A percentile compares a stretch with the other conserved stretches of the same genome.
phyloP scores from a whole-genome alignment of 2,329 filamentous ascomycete species.

The Acrodontium crateriforme region DNA sequence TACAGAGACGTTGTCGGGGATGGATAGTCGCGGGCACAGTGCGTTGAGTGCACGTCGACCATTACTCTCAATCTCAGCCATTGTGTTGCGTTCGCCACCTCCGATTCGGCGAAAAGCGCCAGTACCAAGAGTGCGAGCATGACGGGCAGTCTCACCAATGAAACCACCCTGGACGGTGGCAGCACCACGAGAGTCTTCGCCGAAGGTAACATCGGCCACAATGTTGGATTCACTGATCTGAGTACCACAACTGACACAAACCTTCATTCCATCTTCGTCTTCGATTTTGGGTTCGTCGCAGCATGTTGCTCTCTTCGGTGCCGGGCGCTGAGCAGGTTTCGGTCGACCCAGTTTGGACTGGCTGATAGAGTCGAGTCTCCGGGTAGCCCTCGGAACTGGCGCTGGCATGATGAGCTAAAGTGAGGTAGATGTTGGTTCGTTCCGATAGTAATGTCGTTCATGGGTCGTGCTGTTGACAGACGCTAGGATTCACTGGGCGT shows the following conservation, averaged over 20 bases:
- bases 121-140: constrained; percentile 48
- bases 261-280: constrained; percentile 28
- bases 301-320: constrained; percentile 8
- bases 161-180: constrained; percentile 85
- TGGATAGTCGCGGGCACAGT: constrained; percentile 25
- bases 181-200: constrained; percentile 71
- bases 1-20: constrained; percentile 23
- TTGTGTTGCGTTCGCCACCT: constrained; percentile 34
- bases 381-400: background rate
- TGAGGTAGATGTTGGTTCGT: too few relatives aligned
- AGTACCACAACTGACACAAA: constrained; percentile 74
- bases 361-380: constrained; percentile 4
- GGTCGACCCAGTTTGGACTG: constrained; percentile 1
- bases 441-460: too few relatives aligned
- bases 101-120: constrained; percentile 31
- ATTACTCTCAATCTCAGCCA: constrained; percentile 40
- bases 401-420: constrained; percentile 1
- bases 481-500: too few relatives aligned
- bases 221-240: constrained; percentile 79
- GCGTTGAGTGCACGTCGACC: constrained; percentile 30
- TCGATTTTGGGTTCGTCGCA: constrained; percentile 16
- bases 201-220: constrained; percentile 82
- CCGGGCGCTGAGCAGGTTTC: too few relatives aligned
- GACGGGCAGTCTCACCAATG: constrained; percentile 72
- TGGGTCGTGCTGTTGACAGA: too few relatives aligned